Evolutionary conservation across 78 protist genomes (phyloP), one percentile per base, ranked within the genome.

Genomic region (Dictyostelium citrinum): DNA sequence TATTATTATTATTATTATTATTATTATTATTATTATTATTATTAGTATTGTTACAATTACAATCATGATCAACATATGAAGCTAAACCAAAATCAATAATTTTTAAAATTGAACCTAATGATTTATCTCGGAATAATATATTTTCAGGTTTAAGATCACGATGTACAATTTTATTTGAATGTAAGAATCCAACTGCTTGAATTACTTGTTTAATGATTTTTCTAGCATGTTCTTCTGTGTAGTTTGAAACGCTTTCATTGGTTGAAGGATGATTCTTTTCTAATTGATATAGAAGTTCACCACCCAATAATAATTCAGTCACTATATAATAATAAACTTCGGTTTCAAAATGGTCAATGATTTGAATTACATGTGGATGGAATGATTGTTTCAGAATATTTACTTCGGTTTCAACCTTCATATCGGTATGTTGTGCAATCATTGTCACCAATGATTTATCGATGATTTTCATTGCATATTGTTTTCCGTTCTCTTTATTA

Each of bases 201-300:
- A 97, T 33, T 3, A 97, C 81, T 58, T 98, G 91, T 39, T 37
- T 64, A 22, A 90, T 86, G 29, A 97, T 74, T 20, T 55, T 37
- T 41, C 95, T 46, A 12, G 97, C 98, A 17, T 78, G 91, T 29
- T 43, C 60, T 68, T 97, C 98, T 2, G 95, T 55, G 31, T 97
- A 97, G 17, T 91, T 91, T 37, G 83, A 45, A 29, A 46, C 91
- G 2, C 33, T 33, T 16, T 70, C 20, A 33, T 27, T 70, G 49
- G 81, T 41, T 20, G 49, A 35, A 8, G 81, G 81, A 35, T 71
- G 72, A 41, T 43, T 71, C 17, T 84, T 31, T 14, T 88, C 93
- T 16, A 98, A 92, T 61, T 85, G 82, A 58, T 97, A 96, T 16
- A 97, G 92, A 27, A 98, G 71, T 80, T 98, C 99, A 33, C 99